These are phyloP conservation scores for Flaveria trinervia DNA, from an alignment of 129 eudicot genomes.

Conservation along the genomic window DNA sequence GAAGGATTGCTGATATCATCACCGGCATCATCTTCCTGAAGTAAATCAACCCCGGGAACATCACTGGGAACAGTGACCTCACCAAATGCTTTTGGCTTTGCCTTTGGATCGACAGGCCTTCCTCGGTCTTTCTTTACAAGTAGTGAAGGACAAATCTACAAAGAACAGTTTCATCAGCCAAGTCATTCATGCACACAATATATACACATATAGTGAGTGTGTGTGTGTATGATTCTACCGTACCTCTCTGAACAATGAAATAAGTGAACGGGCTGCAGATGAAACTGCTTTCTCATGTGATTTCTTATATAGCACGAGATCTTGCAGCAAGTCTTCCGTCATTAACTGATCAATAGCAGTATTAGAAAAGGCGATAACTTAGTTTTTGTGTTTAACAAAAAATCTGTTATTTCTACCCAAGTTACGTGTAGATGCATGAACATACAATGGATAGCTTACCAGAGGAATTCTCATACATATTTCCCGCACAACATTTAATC, in stretches of 20 bases:
- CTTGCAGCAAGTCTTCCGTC: slow-evolving; percentile 98
- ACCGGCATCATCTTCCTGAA: slow-evolving; percentile 44
- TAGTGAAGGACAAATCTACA: slow-evolving; percentile 89
- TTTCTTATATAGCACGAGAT: slow-evolving; percentile 85
- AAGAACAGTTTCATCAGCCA: slow-evolving; percentile 17
- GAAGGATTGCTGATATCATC: slow-evolving; percentile 42
- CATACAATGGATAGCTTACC: slow-evolving; percentile 44
- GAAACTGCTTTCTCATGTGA: slow-evolving; percentile 91
- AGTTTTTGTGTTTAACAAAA: not conserved
- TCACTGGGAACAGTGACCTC: slow-evolving; percentile 67
- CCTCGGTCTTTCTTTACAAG: slow-evolving; percentile 92
- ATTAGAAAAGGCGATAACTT: not conserved
- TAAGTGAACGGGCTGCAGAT: slow-evolving; percentile 89
- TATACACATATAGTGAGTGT: not conserved
- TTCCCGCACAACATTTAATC: slow-evolving; percentile 93
- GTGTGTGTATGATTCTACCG: not conserved
- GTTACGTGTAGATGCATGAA: slow-evolving; percentile 3
- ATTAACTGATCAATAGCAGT: slow-evolving; percentile 57
- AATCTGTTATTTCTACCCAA: not conserved
- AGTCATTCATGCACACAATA: not conserved
- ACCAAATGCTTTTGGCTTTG: slow-evolving; percentile 94
- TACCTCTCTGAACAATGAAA: slow-evolving; percentile 95
- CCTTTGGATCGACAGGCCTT: slow-evolving; percentile 72
- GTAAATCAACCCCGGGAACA: slow-evolving; percentile 82
- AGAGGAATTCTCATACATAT: slow-evolving; percentile 92